Evolutionary conservation across 2,329 filamentous ascomycete species (phyloP).

Genomic region (Dryadomyces quercus-mongolicae): DNA sequence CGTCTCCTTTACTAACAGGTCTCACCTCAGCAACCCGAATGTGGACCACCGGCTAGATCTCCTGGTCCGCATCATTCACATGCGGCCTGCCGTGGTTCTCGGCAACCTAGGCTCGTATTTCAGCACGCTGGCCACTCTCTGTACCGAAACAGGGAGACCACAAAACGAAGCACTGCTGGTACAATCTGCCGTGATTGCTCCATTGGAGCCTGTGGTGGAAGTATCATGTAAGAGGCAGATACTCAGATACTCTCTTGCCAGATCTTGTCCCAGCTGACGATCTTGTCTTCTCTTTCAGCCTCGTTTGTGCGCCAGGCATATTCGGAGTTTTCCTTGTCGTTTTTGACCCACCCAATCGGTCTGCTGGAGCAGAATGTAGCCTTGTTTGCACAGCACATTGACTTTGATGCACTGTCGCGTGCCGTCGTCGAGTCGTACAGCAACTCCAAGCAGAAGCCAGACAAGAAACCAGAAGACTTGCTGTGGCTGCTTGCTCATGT

Average conservation of each 20-base stretch:
- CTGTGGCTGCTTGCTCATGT: conserved; percentile 59
- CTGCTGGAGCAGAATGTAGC: conserved; percentile 28
- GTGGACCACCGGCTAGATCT: conserved; percentile 1
- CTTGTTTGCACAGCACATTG: conserved; percentile 23
- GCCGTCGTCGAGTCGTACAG: conserved; percentile 27
- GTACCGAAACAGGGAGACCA: conserved; percentile 2
- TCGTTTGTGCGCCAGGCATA: conserved; percentile 17
- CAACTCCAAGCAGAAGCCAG: conserved; percentile 12
- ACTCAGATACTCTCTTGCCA: neutral
- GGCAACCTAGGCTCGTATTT: conserved; percentile 13
- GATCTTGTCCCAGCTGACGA: neutral
- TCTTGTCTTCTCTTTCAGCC: neutral
- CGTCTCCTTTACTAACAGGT: neutral
- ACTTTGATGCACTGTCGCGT: conserved; percentile 27
- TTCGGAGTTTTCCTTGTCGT: conserved; percentile 23
- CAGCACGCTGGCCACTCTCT: conserved; percentile 8
- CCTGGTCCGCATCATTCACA: conserved; percentile 10
- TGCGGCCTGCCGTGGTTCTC: conserved; percentile 8
- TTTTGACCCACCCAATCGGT: conserved; percentile 23
- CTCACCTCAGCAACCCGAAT: neutral
- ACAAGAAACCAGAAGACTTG: conserved; percentile 27
- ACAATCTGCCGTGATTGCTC: conserved; percentile 11
- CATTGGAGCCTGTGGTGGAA: neutral
- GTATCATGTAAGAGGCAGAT: neutral
- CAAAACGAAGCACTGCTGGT: conserved; percentile 6